A percentile compares a stretch with the other conserved stretches of the same genome.
phyloP scores from a whole-genome alignment of 75 land plant species.

The Pseudotsuga menziesii region DNA sequence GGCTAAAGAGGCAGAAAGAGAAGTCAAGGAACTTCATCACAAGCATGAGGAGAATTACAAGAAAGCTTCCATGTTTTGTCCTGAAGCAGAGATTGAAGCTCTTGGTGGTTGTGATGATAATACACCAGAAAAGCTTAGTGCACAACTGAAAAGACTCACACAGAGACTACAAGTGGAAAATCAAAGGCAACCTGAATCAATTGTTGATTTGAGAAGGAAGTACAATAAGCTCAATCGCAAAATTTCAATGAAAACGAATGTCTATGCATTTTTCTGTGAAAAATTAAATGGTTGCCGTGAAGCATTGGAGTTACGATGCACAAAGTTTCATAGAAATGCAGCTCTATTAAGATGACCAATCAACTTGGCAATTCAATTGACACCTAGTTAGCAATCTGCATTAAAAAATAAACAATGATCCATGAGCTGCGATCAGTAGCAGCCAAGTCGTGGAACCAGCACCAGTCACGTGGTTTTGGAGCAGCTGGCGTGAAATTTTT shows the following conservation, averaged over 20 bases:
- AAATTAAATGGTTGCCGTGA: constrained; percentile 66
- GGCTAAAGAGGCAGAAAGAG: too few relatives aligned
- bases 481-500: too few relatives aligned
- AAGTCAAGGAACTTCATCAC: too few relatives aligned
- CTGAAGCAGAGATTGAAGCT: constrained; percentile 73
- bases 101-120: constrained; percentile 42
- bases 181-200: constrained; percentile 57
- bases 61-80: constrained; percentile 79
- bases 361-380: too few relatives aligned
- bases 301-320: too few relatives aligned
- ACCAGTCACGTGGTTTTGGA: too few relatives aligned
- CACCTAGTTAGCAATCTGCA: too few relatives aligned
- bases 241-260: constrained; percentile 41
- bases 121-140: constrained; percentile 61
- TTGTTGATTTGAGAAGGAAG: constrained; percentile 57
- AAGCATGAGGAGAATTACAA: constrained; percentile 32
- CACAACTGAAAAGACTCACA: constrained; percentile 34
- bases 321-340: too few relatives aligned
- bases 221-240: constrained; percentile 44
- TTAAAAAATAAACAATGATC: too few relatives aligned
- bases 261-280: constrained; percentile 34
- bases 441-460: too few relatives aligned
- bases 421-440: too few relatives aligned
- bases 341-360: too few relatives aligned
- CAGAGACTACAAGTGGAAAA: constrained; percentile 61